Evolutionary conservation across 208 protist species (phyloP), one percentile per base, ranked within the genome.

Genomic region (Novymonas esmeraldas): DNA sequence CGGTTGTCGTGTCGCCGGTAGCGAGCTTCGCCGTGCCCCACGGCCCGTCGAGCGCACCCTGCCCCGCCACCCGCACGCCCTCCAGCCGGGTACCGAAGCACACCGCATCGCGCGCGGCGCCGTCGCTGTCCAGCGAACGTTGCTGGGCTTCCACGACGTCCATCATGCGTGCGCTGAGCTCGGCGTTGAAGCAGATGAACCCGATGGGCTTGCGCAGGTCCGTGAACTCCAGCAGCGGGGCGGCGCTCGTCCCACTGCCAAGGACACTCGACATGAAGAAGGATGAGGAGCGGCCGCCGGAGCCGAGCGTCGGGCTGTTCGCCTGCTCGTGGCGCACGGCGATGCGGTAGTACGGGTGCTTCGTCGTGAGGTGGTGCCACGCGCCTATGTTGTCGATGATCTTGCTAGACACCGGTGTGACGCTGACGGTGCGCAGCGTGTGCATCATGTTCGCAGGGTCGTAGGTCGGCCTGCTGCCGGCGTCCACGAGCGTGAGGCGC

Each of bases 321-420:
- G 66, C 79, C 52, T 91, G 75, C 66, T 95, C 90, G 70, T 95
- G 90, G 6, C 90, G 90, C 48, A 95, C 64, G 3, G 90, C 84
- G 24, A 95, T 93, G 49, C 90, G 86, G 68, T 95, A 95, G 75
- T 92, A 95, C 6, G 87, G 71, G 62, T 95, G 90, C 70, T 93
- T 93, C 48, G 86, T 95, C 31, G 72, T 78, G 34, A 95, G 72
- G 20, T 67, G 67, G 18, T 58, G 41, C 90, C 90, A 95, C 28
- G 72, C 84, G 18, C 77, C 79, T 24, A 95, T 73, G 65, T 84
- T 93, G 64, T 95, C 90, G 20, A 95, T 44, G 33, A 95, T 85
- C 49, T 83, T 87, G 76, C 87, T 93, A 0, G 85, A 86, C 7
- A 95, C 90, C 0, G 90, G 90, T 2, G 90, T 95, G 29, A 95